phyloP scores from a whole-genome alignment of 352 stramenopile species.

The Blastocystis sp. region DNA sequence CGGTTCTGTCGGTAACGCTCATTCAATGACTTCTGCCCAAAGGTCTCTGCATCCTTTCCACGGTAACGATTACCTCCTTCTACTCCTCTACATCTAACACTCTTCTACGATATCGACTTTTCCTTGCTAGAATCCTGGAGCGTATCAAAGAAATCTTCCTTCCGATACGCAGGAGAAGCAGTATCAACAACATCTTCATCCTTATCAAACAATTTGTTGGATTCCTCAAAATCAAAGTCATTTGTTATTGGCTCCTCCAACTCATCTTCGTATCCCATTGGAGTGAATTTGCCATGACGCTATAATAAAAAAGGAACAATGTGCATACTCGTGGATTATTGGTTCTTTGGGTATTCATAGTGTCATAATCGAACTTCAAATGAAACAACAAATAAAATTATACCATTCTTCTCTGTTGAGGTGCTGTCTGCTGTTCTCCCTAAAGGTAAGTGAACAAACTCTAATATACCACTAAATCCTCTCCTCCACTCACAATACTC shows the following conservation, averaged over 20 bases:
- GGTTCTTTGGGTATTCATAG: no score
- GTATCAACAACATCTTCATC: background rate
- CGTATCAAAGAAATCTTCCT: slow-evolving; percentile 52
- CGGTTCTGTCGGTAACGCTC: slow-evolving; percentile 47
- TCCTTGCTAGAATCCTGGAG: slow-evolving; percentile 1
- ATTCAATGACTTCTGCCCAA: slow-evolving; percentile 22
- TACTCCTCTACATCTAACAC: background rate
- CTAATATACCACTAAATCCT: background rate
- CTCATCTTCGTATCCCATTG: background rate
- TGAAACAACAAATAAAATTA: background rate
- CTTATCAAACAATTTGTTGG: slow-evolving; percentile 53
- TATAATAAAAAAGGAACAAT: background rate
- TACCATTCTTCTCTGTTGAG: background rate
- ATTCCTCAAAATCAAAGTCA: slow-evolving; percentile 54
- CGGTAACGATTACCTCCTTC: background rate
- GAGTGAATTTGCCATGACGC: background rate
- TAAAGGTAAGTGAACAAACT: background rate
- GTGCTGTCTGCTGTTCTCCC: background rate
- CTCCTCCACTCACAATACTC: background rate
- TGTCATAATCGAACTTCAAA: background rate
- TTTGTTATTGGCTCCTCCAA: slow-evolving; percentile 42
- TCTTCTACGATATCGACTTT: background rate
- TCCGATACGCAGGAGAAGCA: slow-evolving; percentile 29
- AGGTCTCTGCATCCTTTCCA: slow-evolving; percentile 17
- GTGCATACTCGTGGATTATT: background rate